Evolutionary conservation across 352 stramenopile species (phyloP), one percentile per base, ranked within the genome.

Genomic region (Hyphochytrium catenoides): DNA sequence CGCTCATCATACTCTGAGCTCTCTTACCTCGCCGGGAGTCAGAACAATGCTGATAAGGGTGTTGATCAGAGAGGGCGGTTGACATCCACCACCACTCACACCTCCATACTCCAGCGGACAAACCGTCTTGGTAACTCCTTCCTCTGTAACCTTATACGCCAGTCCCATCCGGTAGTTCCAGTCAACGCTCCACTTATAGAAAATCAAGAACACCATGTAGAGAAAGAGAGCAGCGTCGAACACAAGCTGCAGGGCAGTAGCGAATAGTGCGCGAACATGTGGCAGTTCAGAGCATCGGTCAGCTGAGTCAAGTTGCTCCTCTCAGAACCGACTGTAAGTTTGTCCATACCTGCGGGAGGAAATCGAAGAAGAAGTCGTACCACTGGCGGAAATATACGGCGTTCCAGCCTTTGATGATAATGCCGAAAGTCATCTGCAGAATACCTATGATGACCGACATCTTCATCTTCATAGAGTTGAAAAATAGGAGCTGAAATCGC

Each of bases 401-500:
- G 62, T 99, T 99, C 34, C 81, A 56, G 26, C 81, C 84, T 54
- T 93, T 94, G 20, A 98, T 62, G 23, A 74, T 57, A 22, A 96
- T 95, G 49, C 91, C 91, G 16, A 92, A 77, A 39, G 84, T 93
- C 91, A 99, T 99, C 52, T 99, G 91, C 34, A 86, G 61, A 36
- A 99, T 95, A 27, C 90, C 91, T 34, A 99, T 74, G 34, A 99
- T 94, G 16, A 99, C 86, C 39, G 78, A 90, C 15, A 97, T 70
- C 62, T 99, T 99, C 91, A 99, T 99, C 63, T 99, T 99, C 70
- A 98, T 95, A 24, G 83, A 96, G 66, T 99, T 99, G 59, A 96
- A 96, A 50, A 97, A 99, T 11, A 97, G 52, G 38, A 99, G 59
- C n/a, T n/a, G n/a, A n/a, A n/a, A n/a, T n/a, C n/a, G n/a, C n/a